Conservation (phyloP, 2,329 filamentous ascomycete species). For the Coleophoma cylindrospora region DNA sequence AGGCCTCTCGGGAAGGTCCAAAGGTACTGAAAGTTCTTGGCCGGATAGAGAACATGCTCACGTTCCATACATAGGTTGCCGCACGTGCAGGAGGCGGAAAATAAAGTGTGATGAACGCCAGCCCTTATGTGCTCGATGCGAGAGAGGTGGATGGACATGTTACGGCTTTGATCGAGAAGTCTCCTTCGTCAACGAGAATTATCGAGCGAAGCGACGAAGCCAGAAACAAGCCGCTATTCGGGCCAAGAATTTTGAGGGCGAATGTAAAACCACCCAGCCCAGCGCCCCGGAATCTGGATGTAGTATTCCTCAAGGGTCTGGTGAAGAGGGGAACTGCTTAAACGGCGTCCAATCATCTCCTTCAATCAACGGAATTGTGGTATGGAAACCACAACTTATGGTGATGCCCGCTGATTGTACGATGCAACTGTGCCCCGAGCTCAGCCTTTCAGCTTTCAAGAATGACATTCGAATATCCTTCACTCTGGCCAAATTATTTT, state of each 20-base stretch:
- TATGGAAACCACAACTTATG: no score
- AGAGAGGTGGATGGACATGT: conserved; percentile 1
- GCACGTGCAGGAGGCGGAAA: conserved; percentile 2
- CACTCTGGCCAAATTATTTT: conserved; percentile 1
- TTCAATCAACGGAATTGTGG: no score
- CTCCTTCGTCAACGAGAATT: conserved; percentile 4
- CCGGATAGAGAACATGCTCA: no score
- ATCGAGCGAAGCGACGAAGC: not conserved
- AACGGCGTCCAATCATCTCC: no score
- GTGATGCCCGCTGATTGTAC: no score
- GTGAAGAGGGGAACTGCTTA: no score
- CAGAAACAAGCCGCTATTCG: not conserved
- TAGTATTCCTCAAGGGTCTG: no score
- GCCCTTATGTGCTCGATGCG: conserved; percentile 7
- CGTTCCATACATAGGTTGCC: conserved; percentile 1
- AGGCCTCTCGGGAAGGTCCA: not conserved
- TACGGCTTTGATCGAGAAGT: conserved; percentile 4
- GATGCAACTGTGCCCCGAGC: not conserved
- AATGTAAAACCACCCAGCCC: no score
- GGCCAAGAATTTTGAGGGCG: not conserved
- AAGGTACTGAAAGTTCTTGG: not conserved
- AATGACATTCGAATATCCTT: conserved; percentile 4
- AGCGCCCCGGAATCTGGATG: not conserved
- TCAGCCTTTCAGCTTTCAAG: conserved; percentile 1
- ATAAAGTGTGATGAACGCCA: conserved; percentile 11